These are phyloP conservation scores for Syzygium aqueum DNA, from an alignment of 345 rosid genomes.

Conservation along the genomic window DNA sequence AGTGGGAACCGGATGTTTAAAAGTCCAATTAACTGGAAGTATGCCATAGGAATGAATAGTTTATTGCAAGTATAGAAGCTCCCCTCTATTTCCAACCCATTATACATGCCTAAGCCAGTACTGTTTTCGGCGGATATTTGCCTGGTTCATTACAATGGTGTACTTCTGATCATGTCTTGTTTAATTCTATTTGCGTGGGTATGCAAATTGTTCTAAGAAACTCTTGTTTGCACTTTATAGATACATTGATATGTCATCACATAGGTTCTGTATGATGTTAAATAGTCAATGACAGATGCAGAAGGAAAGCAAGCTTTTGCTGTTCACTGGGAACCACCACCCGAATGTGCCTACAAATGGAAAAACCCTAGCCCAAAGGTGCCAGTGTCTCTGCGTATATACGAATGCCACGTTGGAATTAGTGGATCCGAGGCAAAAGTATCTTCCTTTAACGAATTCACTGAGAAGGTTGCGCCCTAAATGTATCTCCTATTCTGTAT, in stretches of 20 bases:
- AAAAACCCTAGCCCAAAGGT: constrained; percentile 42
- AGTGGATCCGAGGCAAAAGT: constrained; percentile 83
- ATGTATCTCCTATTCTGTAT: background rate
- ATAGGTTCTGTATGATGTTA: background rate
- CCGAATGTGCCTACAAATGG: constrained; percentile 76
- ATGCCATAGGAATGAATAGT: background rate
- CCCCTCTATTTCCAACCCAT: background rate
- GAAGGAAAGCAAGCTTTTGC: constrained; percentile 79
- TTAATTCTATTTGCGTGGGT: background rate
- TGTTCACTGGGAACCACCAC: constrained; percentile 95
- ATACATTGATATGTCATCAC: background rate
- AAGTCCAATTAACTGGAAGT: background rate
- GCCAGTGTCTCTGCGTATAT: constrained; percentile 83
- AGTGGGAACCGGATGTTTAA: background rate
- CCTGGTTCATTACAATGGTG: background rate
- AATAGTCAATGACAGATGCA: constrained; percentile 28
- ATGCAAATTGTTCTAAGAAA: background rate
- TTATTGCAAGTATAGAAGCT: background rate
- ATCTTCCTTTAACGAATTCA: constrained; percentile 73
- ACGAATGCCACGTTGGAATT: constrained; percentile 95
- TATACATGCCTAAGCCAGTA: background rate
- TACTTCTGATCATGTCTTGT: background rate
- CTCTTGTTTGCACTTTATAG: background rate
- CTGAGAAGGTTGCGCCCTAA: constrained; percentile 43
- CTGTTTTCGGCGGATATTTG: background rate